Base-by-base conservation (phyloP, 495 filamentous ascomycete genomes). In the Aspergillus sclerotiicarbonarius region DNA sequence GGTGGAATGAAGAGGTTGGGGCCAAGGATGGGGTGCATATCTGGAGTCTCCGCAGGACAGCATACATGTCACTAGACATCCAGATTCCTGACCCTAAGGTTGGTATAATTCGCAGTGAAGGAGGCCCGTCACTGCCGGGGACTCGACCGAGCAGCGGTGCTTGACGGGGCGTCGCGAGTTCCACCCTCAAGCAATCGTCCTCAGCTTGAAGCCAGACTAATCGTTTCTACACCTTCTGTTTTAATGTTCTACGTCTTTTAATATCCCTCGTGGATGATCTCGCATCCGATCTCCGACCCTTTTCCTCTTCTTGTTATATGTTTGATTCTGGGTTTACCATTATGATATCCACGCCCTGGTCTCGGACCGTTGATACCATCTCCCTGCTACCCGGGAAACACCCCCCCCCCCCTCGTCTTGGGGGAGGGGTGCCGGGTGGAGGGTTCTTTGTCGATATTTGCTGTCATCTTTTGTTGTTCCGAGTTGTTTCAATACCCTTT, bases 1-100 rank as follows among this genome's bases (percentile, higher is more conserved):
- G 84, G 53, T 93, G 90, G 88, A 97, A 96, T 67, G 63, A 66
- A 12, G 82, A 89, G 79, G 57, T 85, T 71, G 70, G 82, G 67
- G 59, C 72, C 59, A 71, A 73, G 49, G 78, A 81, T 10, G 78
- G 84, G 6, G 88, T 91, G 4, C 84, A 79, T 63, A 87, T 95
- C 57, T 83, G 95, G 63, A 81, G 87, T 49, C 73, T 96, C 57
- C 83, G 90, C 62, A 79, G 87, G 64, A 92, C 92, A 33, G 92
- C 89, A 15, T 97, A 96, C 71, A 85, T 96, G 87, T 90, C 84
- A 68, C 77, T 94, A 33, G 90, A 94, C 68, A 89, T 94, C 45
- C 90, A 92, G 73, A 90, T 94, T 44, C 88, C 89, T 0, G 88
- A 92, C 66, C 90, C 90, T 1, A 84, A 91, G 65, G 76, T 91